Percentiles rank a stretch among this genome's conserved stretches.
Evolutionary conservation across 1,284 basidiomycete species (phyloP).

Genomic region (Cryptococcus sp.): DNA sequence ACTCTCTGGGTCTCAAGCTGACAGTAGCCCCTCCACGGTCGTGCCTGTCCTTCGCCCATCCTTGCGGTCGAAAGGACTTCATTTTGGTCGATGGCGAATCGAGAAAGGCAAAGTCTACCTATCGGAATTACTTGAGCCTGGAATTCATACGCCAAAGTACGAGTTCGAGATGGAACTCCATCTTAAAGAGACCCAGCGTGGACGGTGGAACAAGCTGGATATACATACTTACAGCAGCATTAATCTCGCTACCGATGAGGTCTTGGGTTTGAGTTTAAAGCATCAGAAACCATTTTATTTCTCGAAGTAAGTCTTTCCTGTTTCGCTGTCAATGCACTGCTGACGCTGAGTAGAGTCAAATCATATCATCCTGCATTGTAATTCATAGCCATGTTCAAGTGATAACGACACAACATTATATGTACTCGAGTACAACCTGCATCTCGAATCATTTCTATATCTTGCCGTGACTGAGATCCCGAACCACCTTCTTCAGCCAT

Average conservation of each 20-base stretch:
- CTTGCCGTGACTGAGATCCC: not conserved
- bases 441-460: not conserved
- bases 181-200: conserved; percentile 71
- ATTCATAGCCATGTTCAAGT: not conserved
- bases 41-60: conserved; percentile 72
- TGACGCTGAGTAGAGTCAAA: conserved; percentile 2
- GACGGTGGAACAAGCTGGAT: conserved; percentile 85
- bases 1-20: not conserved
- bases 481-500: conserved; percentile 27
- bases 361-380: conserved; percentile 4
- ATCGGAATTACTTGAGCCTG: conserved; percentile 43
- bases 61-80: conserved; percentile 67
- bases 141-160: conserved; percentile 55
- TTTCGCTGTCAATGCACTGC: not conserved
- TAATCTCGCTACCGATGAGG: conserved; percentile 69
- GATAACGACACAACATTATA: not conserved
- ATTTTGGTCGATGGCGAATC: conserved; percentile 44
- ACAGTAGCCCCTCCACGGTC: conserved; percentile 60
- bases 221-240: conserved; percentile 70
- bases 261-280: conserved; percentile 65
- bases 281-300: conserved; percentile 89
- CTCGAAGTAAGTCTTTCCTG: conserved; percentile 57
- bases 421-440: not conserved
- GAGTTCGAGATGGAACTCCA: conserved; percentile 78
- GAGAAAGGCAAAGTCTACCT: conserved; percentile 34